A percentile compares a stretch with the other conserved stretches of the same genome.
These are phyloP conservation scores for Xylariomycetidae sp. DNA, from an alignment of 2,329 filamentous ascomycete species.

Conservation along the genomic window DNA sequence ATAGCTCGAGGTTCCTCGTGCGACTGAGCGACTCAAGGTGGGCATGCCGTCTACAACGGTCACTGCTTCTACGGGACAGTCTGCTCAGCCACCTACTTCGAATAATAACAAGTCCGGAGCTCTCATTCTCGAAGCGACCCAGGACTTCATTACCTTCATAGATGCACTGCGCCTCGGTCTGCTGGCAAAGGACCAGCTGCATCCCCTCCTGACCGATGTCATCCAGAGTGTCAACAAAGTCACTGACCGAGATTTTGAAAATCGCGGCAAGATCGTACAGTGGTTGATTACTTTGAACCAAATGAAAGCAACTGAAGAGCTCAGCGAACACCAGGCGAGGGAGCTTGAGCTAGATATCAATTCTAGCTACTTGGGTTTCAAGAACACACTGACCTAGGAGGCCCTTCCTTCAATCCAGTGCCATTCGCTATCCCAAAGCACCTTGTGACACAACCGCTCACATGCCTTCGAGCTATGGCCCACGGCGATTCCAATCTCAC, in stretches of 20 bases:
- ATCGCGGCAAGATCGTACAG: conserved; percentile 93
- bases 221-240: conserved; percentile 98
- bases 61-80: conserved; percentile 44
- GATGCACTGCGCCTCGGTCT: conserved; percentile 91
- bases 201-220: conserved; percentile 88
- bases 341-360: conserved; percentile 93
- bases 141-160: conserved; percentile 97
- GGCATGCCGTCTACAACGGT: conserved; percentile 85
- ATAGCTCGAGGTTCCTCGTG: conserved; percentile 88
- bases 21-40: conserved; percentile 86
- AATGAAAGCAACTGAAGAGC: conserved; percentile 91
- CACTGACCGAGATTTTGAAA: conserved; percentile 91
- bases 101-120: conserved; percentile 49
- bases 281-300: conserved; percentile 97
- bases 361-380: conserved; percentile 90
- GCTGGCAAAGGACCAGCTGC: conserved; percentile 92
- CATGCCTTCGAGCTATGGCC: no score
- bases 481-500: no score
- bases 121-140: conserved; percentile 83
- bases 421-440: no score
- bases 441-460: no score
- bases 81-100: conserved; percentile 37
- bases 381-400: conserved; percentile 71
- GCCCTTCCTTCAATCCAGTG: no score
- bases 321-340: conserved; percentile 80